Percentiles rank a stretch among this genome's conserved stretches.
Conservation (phyloP, 495 filamentous ascomycete species). For the Neurospora sp. region DNA sequence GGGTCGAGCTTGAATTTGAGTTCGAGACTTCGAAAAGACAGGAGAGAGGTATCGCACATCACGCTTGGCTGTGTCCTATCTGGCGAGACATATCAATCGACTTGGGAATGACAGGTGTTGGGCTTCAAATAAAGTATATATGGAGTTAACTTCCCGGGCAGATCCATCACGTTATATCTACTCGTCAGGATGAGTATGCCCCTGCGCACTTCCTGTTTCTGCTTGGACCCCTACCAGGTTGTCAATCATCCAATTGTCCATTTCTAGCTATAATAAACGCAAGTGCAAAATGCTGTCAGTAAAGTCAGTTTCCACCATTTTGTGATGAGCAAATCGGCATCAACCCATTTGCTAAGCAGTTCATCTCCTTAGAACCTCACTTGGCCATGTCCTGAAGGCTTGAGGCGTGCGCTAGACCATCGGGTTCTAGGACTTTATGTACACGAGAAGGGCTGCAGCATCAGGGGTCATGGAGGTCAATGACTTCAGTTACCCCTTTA, state of each 20-base stretch:
- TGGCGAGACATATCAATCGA: background rate
- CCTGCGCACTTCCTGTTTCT: background rate
- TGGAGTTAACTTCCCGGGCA: background rate
- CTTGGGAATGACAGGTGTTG: background rate
- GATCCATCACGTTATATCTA: background rate
- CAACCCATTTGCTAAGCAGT: background rate
- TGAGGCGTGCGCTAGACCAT: background rate
- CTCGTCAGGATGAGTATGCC: background rate
- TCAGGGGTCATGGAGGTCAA: background rate
- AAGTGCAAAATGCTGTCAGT: background rate
- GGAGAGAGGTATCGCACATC: background rate
- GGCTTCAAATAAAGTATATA: background rate
- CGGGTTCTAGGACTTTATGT: background rate
- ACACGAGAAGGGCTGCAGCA: background rate
- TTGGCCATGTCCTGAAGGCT: background rate
- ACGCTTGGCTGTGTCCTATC: background rate
- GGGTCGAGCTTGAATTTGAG: background rate
- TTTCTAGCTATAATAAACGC: background rate
- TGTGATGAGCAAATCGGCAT: background rate
- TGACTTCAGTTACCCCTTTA: background rate
- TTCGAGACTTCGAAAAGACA: background rate
- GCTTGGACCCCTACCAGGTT: background rate
- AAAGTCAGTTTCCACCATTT: background rate
- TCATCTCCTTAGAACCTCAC: background rate
- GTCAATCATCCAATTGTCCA: background rate